Evolutionary conservation across 345 rosid species (phyloP).

Genomic region (Excoecaria agallocha): DNA sequence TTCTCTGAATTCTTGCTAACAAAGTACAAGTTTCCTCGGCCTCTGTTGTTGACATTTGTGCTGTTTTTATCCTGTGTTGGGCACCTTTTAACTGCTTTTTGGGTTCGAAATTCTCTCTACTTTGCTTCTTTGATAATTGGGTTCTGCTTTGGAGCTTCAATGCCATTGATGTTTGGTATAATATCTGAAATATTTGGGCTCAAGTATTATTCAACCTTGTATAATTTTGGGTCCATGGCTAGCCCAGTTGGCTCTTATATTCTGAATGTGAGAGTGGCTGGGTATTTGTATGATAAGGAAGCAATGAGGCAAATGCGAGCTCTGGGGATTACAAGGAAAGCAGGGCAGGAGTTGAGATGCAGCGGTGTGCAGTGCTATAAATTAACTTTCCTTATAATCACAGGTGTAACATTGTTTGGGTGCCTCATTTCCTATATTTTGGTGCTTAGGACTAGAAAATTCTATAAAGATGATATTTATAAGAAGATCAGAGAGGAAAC

Average conservation of each 20-base stretch:
- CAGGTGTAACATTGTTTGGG: constrained; percentile 16
- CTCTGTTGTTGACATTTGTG: constrained; percentile 3
- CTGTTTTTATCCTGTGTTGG: constrained; percentile 18
- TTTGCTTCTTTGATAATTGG: constrained; percentile 16
- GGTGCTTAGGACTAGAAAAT: constrained; percentile 15
- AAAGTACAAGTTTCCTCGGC: constrained; percentile 19
- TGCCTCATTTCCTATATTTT: constrained; percentile 11
- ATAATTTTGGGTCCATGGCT: constrained; percentile 17
- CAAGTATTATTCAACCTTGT: constrained; percentile 25
- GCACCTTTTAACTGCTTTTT: constrained; percentile 19
- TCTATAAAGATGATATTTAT: constrained; percentile 18
- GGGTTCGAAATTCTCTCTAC: constrained; percentile 21
- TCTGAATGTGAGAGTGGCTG: constrained; percentile 16
- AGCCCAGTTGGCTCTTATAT: constrained; percentile 25
- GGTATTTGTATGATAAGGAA: constrained; percentile 14
- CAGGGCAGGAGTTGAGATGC: constrained; percentile 15
- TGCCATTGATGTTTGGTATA: constrained; percentile 12
- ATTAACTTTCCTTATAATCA: constrained; percentile 19
- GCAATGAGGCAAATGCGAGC: constrained; percentile 8
- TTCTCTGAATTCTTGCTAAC: constrained; percentile 18
- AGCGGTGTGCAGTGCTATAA: constrained; percentile 19
- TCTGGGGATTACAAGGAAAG: neutral
- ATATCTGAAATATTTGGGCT: constrained; percentile 23
- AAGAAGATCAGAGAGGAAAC: constrained; percentile 17
- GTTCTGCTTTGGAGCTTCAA: constrained; percentile 14